Percentiles rank a stretch among this genome's conserved stretches.
Conservation (phyloP, 352 stramenopile species). For the Globisporangium canariense region DNA sequence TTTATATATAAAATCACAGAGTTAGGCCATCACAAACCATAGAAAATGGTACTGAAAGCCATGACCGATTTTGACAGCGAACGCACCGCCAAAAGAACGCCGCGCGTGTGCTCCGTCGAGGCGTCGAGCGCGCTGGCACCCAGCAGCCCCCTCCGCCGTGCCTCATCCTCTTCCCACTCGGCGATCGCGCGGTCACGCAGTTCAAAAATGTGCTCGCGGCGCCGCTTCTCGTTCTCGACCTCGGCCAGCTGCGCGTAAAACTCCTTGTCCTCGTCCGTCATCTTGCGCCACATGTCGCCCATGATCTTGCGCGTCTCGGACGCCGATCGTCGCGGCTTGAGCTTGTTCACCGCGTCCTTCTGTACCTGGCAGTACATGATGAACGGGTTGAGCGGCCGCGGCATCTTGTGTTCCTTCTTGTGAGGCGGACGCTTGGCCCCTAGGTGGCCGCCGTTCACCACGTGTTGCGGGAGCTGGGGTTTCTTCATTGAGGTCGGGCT, state of each 20-base stretch:
- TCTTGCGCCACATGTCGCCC: conserved; percentile 81
- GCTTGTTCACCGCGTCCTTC: conserved; percentile 53
- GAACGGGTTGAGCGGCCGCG: conserved; percentile 75
- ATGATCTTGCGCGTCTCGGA: conserved; percentile 77
- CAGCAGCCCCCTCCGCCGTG: conserved; percentile 56
- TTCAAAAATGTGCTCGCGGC: conserved; percentile 67
- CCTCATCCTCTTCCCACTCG: conserved; percentile 79
- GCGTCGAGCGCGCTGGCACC: conserved; percentile 52
- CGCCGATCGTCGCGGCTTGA: conserved; percentile 52
- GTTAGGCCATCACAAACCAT: background rate
- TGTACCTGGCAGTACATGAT: conserved; percentile 84
- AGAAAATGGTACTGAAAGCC: background rate
- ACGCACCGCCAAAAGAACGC: conserved; percentile 63
- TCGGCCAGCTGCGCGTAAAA: conserved; percentile 72
- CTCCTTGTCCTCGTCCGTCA: conserved; percentile 79
- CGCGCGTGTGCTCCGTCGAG: conserved; percentile 57
- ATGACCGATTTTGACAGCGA: background rate
- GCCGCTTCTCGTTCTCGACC: conserved; percentile 77
- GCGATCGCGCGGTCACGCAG: conserved; percentile 62
- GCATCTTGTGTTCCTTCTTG: conserved; percentile 37
- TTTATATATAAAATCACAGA: conserved; percentile 1
- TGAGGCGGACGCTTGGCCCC: conserved; percentile 18
- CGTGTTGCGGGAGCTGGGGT: conserved; percentile 15
- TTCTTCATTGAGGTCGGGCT: conserved; percentile 54
- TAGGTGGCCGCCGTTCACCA: conserved; percentile 23